Evolutionary conservation across 495 filamentous ascomycete genomes (phyloP), one percentile per base, ranked within the genome.

Genomic region (Podospora pseudopauciseta): DNA sequence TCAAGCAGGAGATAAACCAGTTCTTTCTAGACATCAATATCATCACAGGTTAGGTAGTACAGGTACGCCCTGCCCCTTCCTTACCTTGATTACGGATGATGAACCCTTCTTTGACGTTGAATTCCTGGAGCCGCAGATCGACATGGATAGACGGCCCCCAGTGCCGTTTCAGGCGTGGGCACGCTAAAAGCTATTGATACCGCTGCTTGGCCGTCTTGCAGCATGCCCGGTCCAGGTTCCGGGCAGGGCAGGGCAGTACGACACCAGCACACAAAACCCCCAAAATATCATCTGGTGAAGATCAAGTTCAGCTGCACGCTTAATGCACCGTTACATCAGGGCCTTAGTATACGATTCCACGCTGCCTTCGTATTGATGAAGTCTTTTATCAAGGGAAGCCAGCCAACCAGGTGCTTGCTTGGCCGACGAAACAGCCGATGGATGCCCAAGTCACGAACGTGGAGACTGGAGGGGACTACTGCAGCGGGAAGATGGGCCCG

Each of bases 391-490:
- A 49, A 13, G n/a, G 61, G 27, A 18, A 11, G 34, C 27, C 13
- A 32, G n/a, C 18, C 27, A 49, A 19, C 27, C 61, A n/a, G 61
- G 13, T 20, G 28, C 23, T 15, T 63, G 61, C 61, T 63, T 63
- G 61, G 61, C 61, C 61, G 34, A 19, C 61, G 61, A 53, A 63
- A 63, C 61, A 23, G 30, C 61, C 18, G 34, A 63, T 63, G 30
- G 61, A 28, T 63, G 61, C 30, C 61, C 59, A 61, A 30, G 27
- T 61, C 16, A 32, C 27, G 59, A 61, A 61, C 61, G 61, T 63
- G 61, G 61, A 63, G 61, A 63, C 61, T 32, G 28, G 27, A 32
- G 32, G 11, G 61, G 39, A 49, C 13, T 11, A 49, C 39, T 49
- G 9, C 13, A 49, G 39, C 39, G 39, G 39, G 39, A 49, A 9